A percentile compares a stretch with the other conserved stretches of the same genome.
Conservation (phyloP, 805 yeast genomes). For the Cyberlindnera japonica region DNA sequence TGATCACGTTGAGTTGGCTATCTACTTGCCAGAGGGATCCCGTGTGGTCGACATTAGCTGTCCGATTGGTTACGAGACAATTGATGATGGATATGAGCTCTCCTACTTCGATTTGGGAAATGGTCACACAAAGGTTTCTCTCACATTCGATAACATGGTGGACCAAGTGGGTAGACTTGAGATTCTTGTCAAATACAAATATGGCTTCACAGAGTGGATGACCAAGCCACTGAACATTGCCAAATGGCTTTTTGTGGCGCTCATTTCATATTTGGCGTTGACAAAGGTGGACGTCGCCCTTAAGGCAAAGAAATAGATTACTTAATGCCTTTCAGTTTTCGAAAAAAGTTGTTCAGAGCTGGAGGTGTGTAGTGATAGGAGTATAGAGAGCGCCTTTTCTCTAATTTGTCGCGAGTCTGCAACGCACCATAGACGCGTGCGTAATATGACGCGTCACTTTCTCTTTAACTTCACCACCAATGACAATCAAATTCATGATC, state of each 20-base stretch:
- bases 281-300: conserved; percentile 43
- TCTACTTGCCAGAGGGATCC: conserved; percentile 89
- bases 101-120: conserved; percentile 69
- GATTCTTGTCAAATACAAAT: conserved; percentile 60
- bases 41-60: conserved; percentile 50
- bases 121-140: conserved; percentile 75
- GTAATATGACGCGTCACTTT: conserved; percentile 1
- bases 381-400: neutral
- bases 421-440: neutral
- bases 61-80: conserved; percentile 43
- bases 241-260: conserved; percentile 54
- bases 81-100: conserved; percentile 32
- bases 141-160: conserved; percentile 57
- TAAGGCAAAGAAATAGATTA: conserved; percentile 19
- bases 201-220: conserved; percentile 47
- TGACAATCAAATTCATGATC: neutral
- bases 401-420: too few species aligned
- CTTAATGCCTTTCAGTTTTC: too few species aligned
- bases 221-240: conserved; percentile 67
- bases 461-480: neutral
- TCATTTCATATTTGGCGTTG: conserved; percentile 49
- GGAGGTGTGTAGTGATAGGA: too few species aligned
- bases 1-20: conserved; percentile 51
- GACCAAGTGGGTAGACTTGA: conserved; percentile 61
- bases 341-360: too few species aligned